Evolutionary conservation across 148 eudicot genomes (phyloP).

Genomic region (Tetragonia tetragonoides): DNA sequence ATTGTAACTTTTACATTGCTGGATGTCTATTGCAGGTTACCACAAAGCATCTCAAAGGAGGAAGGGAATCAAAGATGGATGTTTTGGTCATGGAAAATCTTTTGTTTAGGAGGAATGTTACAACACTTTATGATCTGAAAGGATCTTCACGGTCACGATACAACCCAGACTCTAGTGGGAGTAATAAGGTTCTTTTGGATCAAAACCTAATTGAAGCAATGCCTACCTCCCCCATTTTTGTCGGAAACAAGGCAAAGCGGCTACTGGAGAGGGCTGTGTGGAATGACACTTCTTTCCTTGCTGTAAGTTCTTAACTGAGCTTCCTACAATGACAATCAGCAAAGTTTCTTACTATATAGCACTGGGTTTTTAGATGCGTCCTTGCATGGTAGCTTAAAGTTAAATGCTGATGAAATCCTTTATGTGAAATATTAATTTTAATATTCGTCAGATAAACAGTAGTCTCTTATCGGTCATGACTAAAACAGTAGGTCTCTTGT

Average conservation of each 20-base stretch:
- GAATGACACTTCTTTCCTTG: conserved; percentile 95
- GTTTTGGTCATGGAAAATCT: conserved; percentile 95
- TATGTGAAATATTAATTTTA: not conserved
- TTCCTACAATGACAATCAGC: not conserved
- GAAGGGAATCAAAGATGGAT: conserved; percentile 88
- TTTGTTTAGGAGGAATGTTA: conserved; percentile 70
- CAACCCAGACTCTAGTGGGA: conserved; percentile 82
- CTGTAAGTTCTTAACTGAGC: conserved; percentile 53
- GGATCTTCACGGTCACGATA: conserved; percentile 92
- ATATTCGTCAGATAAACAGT: not conserved
- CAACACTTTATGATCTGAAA: conserved; percentile 86
- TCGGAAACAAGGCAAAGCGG: conserved; percentile 90
- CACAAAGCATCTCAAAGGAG: conserved; percentile 79
- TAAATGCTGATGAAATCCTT: not conserved
- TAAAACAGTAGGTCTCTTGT: too few species aligned
- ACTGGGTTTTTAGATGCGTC: not conserved
- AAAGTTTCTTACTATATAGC: not conserved
- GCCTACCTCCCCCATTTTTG: conserved; percentile 96
- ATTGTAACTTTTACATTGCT: not conserved
- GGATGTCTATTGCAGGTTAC: conserved; percentile 45
- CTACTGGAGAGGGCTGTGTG: conserved; percentile 89
- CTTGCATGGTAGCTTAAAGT: not conserved
- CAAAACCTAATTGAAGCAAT: conserved; percentile 94
- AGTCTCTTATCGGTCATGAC: not conserved
- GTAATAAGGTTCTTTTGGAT: conserved; percentile 86